phyloP scores from a whole-genome alignment of 2,329 filamentous ascomycete species.

The Fusarium liriodendri region DNA sequence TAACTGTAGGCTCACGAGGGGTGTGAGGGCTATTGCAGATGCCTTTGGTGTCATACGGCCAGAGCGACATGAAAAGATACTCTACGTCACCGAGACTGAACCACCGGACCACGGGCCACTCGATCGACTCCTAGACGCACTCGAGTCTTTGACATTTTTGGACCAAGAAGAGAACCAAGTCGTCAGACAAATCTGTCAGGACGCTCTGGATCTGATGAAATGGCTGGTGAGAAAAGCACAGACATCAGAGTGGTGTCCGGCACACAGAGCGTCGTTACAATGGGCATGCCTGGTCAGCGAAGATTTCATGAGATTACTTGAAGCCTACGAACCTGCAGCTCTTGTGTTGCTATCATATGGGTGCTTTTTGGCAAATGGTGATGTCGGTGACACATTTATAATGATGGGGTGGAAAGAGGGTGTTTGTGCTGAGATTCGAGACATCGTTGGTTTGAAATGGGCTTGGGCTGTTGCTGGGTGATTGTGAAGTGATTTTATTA shows the following conservation, averaged over 20 bases:
- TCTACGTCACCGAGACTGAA: neutral
- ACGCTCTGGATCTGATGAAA: slow-evolving; percentile 4
- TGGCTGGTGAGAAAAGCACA: slow-evolving; percentile 9
- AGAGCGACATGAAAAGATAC: neutral
- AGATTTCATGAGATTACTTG: neutral
- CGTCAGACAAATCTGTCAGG: slow-evolving; percentile 2
- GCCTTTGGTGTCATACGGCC: slow-evolving; percentile 2
- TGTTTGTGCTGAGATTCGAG: slow-evolving; percentile 2
- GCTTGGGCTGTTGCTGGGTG: neutral
- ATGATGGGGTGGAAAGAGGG: slow-evolving; percentile 4
- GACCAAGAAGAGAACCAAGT: neutral
- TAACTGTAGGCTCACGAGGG: neutral
- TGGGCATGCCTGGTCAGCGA: neutral
- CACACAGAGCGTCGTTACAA: slow-evolving; percentile 1
- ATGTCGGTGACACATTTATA: slow-evolving; percentile 5
- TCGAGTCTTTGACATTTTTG: slow-evolving; percentile 3
- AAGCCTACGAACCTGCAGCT: neutral
- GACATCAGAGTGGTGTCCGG: slow-evolving; percentile 3
- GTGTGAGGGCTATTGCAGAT: neutral
- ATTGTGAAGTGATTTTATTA: neutral
- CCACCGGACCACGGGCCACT: slow-evolving; percentile 1
- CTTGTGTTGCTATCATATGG: neutral
- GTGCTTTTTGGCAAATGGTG: slow-evolving; percentile 2
- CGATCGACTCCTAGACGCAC: neutral
- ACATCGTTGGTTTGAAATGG: neutral